A percentile compares a stretch with the other conserved stretches of the same genome.
These are phyloP conservation scores for Pseudocercospora fijiensis DNA, from an alignment of 2,329 filamentous ascomycete genomes.

Conservation along the genomic window DNA sequence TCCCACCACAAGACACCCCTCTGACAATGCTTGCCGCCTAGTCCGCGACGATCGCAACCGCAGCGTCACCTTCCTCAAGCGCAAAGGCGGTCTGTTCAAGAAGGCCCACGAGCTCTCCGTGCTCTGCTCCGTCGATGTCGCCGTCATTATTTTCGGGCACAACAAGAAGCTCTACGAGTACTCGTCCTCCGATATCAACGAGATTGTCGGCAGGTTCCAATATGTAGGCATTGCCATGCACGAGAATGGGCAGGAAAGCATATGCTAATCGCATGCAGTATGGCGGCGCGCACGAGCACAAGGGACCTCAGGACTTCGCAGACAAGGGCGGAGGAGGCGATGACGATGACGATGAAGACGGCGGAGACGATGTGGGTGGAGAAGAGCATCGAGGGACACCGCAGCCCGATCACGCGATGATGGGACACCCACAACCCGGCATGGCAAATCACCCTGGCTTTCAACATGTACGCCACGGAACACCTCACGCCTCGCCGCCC, in stretches of 20 bases:
- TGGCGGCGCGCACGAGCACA: constrained; percentile 90
- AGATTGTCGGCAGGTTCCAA: constrained; percentile 83
- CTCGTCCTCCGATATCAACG: constrained; percentile 88
- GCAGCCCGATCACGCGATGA: constrained; percentile 59
- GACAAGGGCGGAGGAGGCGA: constrained; percentile 69
- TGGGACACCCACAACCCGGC: constrained; percentile 35
- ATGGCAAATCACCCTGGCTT: constrained; percentile 61
- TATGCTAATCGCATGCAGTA: constrained; percentile 58
- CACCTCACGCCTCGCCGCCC: constrained; percentile 83
- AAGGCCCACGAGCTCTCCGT: constrained; percentile 98
- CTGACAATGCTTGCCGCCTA: constrained; percentile 7
- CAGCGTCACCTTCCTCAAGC: constrained; percentile 80
- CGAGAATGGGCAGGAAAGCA: constrained; percentile 12
- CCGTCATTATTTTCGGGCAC: constrained; percentile 96
- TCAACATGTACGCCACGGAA: constrained; percentile 76
- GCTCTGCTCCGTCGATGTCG: constrained; percentile 95
- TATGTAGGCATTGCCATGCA: constrained; percentile 62
- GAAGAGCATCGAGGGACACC: constrained; percentile 66
- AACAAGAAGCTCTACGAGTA: constrained; percentile 99
- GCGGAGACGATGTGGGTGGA: constrained; percentile 51
- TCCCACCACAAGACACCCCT: not conserved
- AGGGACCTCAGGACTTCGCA: constrained; percentile 88
- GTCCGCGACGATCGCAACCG: constrained; percentile 30
- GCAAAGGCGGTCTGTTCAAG: constrained; percentile 98
- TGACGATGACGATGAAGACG: constrained; percentile 77